A percentile compares a stretch with the other conserved stretches of the same genome.
These are phyloP conservation scores for Ascochyta lentis DNA, from an alignment of 2,329 filamentous ascomycete genomes.

Conservation along the genomic window DNA sequence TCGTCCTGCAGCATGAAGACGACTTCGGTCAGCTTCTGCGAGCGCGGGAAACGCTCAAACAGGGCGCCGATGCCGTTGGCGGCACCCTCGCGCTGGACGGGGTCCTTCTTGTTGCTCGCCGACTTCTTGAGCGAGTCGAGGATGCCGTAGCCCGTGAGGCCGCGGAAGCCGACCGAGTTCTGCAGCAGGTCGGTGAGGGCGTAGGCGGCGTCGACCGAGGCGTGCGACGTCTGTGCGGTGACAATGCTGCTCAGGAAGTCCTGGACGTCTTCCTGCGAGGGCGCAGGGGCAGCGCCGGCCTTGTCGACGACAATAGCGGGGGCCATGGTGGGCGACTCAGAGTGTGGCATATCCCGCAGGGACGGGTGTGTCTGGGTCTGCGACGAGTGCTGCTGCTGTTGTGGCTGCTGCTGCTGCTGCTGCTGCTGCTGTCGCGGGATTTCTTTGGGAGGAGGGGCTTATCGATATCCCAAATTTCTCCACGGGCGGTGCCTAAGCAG, in stretches of 20 bases:
- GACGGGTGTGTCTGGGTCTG: constrained; percentile 1
- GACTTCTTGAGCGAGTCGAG: constrained; percentile 74
- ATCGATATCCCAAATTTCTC: constrained; percentile 35
- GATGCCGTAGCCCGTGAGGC: constrained; percentile 67
- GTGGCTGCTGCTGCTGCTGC: constrained; percentile 12
- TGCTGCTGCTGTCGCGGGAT: constrained; percentile 15
- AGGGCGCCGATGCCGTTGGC: constrained; percentile 95
- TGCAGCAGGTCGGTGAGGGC: constrained; percentile 68
- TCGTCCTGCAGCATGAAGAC: constrained; percentile 83
- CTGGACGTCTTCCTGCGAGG: constrained; percentile 55
- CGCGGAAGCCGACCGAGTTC: constrained; percentile 69
- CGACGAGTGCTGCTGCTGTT: constrained; percentile 9
- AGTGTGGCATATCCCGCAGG: constrained; percentile 56
- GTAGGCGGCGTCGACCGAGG: constrained; percentile 68
- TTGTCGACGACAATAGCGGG: constrained; percentile 56
- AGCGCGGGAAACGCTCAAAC: constrained; percentile 84
- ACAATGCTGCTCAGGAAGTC: constrained; percentile 54
- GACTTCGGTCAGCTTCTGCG: constrained; percentile 79
- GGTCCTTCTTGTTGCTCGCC: constrained; percentile 92
- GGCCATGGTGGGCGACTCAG: constrained; percentile 58
- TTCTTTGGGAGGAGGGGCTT: constrained; percentile 41
- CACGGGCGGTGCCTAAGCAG: constrained; percentile 25
- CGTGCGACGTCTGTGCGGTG: constrained; percentile 60
- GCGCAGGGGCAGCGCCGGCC: constrained; percentile 50
- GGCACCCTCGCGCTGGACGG: constrained; percentile 81